These are phyloP conservation scores for Kwoniella sp. DNA, from an alignment of 768 basidiomycete genomes.

Conservation along the genomic window DNA sequence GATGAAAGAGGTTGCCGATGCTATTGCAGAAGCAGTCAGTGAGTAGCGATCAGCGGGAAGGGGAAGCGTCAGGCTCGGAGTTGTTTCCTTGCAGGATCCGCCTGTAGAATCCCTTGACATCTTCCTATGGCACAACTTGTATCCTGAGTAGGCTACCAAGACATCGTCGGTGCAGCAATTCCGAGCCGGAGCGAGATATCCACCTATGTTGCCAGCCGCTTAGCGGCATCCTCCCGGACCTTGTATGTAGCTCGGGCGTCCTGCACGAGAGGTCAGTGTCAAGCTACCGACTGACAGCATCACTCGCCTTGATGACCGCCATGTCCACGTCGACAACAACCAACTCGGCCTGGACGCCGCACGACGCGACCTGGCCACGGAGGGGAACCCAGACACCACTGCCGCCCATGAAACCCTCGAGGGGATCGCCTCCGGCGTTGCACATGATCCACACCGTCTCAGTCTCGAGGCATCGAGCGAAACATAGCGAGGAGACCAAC, in stretches of 20 bases:
- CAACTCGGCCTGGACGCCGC: slow-evolving; percentile 5
- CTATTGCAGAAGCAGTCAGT: too few species aligned
- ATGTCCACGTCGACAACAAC: slow-evolving; percentile 37
- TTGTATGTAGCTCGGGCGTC: slow-evolving; percentile 34
- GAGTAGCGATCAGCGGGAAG: too few species aligned
- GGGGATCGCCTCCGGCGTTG: slow-evolving; percentile 35
- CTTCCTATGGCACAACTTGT: too few species aligned
- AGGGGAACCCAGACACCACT: slow-evolving; percentile 43
- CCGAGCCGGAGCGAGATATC: too few species aligned
- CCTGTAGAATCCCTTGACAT: too few species aligned
- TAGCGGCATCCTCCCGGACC: slow-evolving; percentile 31
- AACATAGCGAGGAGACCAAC: slow-evolving; percentile 30
- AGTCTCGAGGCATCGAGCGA: slow-evolving; percentile 38
- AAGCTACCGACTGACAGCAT: background rate
- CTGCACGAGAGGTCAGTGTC: background rate
- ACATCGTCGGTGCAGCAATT: too few species aligned
- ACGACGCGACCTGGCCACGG: slow-evolving; percentile 24
- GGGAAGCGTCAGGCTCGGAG: too few species aligned
- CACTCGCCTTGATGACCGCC: slow-evolving; percentile 30
- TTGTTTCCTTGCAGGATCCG: too few species aligned
- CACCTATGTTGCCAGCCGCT: slow-evolving; percentile 10
- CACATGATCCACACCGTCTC: slow-evolving; percentile 40
- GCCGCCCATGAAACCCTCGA: slow-evolving; percentile 40
- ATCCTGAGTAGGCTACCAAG: too few species aligned
- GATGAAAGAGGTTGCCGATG: too few species aligned